These are phyloP conservation scores for Arthrobotrys musiformis DNA, from an alignment of 2,329 filamentous ascomycete genomes.

Conservation along the genomic window DNA sequence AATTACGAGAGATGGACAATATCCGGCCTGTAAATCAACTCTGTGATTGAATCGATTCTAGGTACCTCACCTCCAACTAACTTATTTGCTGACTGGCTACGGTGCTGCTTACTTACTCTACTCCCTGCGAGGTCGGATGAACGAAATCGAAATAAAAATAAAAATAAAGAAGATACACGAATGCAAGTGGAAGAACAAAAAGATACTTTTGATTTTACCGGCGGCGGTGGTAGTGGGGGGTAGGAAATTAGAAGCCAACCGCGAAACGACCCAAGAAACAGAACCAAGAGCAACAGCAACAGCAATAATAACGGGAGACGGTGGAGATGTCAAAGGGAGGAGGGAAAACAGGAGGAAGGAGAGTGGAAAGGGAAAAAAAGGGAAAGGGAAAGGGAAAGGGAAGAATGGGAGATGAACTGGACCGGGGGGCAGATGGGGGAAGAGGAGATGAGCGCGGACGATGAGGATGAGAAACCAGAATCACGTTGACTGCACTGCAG, in stretches of 20 bases:
- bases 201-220: constrained; percentile 31
- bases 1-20: constrained; percentile 19
- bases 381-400: too few relatives aligned
- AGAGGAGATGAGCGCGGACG: constrained; percentile 1
- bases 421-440: neutral
- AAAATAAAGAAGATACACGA: constrained; percentile 17
- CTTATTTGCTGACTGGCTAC: too few relatives aligned
- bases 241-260: constrained; percentile 26
- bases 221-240: constrained; percentile 9
- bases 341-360: too few relatives aligned
- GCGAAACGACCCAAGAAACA: constrained; percentile 17
- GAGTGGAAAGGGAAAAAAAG: constrained; percentile 2
- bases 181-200: neutral
- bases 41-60: neutral
- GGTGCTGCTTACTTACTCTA: too few relatives aligned
- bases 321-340: constrained; percentile 19
- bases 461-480: constrained; percentile 12
- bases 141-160: neutral
- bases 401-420: neutral
- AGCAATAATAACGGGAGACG: constrained; percentile 2
- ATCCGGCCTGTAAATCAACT: neutral
- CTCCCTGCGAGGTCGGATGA: neutral
- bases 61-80: constrained; percentile 1
- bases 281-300: too few relatives aligned
- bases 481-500: neutral